phyloP scores from a whole-genome alignment of 2,329 filamentous ascomycete species.

The Triangularia verruculosa region DNA sequence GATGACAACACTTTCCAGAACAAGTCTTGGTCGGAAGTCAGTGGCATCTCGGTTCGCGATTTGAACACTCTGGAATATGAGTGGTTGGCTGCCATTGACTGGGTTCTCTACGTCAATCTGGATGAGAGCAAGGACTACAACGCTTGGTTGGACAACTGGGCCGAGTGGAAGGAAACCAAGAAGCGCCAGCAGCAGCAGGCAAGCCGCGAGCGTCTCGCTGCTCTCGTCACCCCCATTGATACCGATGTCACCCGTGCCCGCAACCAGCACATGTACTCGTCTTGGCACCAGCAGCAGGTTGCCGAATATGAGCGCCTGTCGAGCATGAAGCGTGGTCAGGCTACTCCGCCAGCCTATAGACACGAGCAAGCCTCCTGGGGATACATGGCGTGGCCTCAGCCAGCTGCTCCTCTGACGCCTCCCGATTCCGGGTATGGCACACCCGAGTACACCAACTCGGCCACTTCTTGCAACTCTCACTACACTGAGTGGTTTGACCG shows the following conservation, averaged over 20 bases:
- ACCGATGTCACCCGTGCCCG: conserved; percentile 36
- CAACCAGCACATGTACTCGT: conserved; percentile 39
- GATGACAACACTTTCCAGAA: conserved; percentile 99
- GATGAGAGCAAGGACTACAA: conserved; percentile 69
- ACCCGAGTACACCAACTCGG: conserved; percentile 56
- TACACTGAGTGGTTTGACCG: conserved; percentile 58
- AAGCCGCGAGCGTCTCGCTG: conserved; percentile 48
- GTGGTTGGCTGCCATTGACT: conserved; percentile 80
- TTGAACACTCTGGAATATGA: conserved; percentile 83
- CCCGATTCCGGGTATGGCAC: conserved; percentile 62
- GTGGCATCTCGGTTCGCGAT: conserved; percentile 79
- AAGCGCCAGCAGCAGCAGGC: conserved; percentile 50
- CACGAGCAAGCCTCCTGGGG: conserved; percentile 46
- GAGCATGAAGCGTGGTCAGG: conserved; percentile 41
- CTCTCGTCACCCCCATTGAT: conserved; percentile 49
- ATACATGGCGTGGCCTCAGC: conserved; percentile 34
- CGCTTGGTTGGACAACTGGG: conserved; percentile 61
- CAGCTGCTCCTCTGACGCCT: conserved; percentile 47
- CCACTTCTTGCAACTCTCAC: conserved; percentile 51
- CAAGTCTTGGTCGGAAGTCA: conserved; percentile 93
- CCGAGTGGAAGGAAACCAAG: conserved; percentile 55
- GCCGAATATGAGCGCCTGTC: conserved; percentile 49
- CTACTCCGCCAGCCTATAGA: conserved; percentile 37
- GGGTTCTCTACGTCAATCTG: conserved; percentile 83
- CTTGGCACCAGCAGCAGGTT: conserved; percentile 54